Evolutionary conservation across 2,329 filamentous ascomycete genomes (phyloP).

Genomic region (Rutstroemia sp.): DNA sequence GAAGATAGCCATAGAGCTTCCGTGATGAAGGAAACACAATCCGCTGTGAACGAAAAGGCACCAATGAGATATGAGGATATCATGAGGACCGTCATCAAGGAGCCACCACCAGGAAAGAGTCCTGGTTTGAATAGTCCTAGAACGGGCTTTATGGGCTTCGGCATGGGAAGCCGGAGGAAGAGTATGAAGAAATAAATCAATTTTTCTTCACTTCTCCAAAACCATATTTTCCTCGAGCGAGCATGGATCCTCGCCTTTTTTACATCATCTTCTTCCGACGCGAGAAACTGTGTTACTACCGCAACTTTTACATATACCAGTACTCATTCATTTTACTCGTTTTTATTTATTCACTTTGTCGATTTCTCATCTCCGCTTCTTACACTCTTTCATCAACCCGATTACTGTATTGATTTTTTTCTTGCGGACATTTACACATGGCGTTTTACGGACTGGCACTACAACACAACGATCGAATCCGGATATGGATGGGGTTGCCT

Average conservation of each 20-base stretch:
- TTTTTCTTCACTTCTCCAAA: neutral
- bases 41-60: constrained; percentile 2
- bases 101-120: constrained; percentile 12
- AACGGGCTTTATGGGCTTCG: constrained; percentile 1
- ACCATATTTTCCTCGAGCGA: neutral
- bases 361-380: too few relatives aligned
- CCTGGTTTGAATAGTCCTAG: neutral
- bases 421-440: too few relatives aligned
- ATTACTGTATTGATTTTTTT: too few relatives aligned
- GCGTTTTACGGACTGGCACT: too few relatives aligned
- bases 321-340: too few relatives aligned
- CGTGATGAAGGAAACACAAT: neutral
- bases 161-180: constrained; percentile 15
- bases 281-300: too few relatives aligned
- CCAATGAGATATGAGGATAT: constrained; percentile 19
- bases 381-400: too few relatives aligned
- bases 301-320: too few relatives aligned
- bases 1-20: neutral
- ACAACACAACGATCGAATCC: too few relatives aligned
- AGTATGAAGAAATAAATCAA: constrained; percentile 12
- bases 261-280: neutral
- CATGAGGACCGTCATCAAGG: constrained; percentile 13
- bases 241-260: neutral
- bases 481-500: too few relatives aligned
- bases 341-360: neutral